These are phyloP conservation scores for Mariannaea sp. DNA, from an alignment of 2,329 filamentous ascomycete species.

Conservation along the genomic window DNA sequence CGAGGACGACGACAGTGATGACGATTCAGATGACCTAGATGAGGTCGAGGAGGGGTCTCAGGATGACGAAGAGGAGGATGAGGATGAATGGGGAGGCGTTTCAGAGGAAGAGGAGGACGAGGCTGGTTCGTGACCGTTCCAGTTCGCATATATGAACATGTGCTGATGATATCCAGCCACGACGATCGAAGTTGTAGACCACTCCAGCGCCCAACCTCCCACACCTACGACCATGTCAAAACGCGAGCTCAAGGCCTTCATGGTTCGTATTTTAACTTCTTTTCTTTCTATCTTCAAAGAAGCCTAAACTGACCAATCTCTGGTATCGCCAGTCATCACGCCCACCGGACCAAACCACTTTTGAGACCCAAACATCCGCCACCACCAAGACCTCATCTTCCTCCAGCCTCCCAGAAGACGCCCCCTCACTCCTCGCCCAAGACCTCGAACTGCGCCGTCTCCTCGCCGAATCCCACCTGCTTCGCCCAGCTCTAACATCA, in stretches of 20 bases:
- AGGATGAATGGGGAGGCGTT: conserved; percentile 39
- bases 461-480: conserved; percentile 87
- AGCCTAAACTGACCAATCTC: too few relatives aligned
- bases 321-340: conserved; percentile 50
- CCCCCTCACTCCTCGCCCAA: conserved; percentile 77
- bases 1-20: conserved; percentile 37
- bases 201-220: conserved; percentile 51
- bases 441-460: conserved; percentile 91
- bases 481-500: conserved; percentile 56
- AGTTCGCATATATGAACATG: background rate
- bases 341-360: conserved; percentile 47
- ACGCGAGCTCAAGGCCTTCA: conserved; percentile 77
- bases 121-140: conserved; percentile 16
- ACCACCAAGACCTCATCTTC: conserved; percentile 33
- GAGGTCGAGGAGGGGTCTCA: conserved; percentile 35
- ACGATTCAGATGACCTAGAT: conserved; percentile 42
- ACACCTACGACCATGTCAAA: conserved; percentile 59
- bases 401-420: conserved; percentile 58
- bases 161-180: conserved; percentile 7
- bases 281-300: background rate
- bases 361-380: conserved; percentile 23
- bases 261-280: conserved; percentile 56
- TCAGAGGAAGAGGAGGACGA: conserved; percentile 36
- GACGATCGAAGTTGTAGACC: conserved; percentile 65
- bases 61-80: conserved; percentile 23